Evolutionary conservation across 1,139 yeast genomes (phyloP).

Genomic region (Yamadazyma spencermartinsiae): DNA sequence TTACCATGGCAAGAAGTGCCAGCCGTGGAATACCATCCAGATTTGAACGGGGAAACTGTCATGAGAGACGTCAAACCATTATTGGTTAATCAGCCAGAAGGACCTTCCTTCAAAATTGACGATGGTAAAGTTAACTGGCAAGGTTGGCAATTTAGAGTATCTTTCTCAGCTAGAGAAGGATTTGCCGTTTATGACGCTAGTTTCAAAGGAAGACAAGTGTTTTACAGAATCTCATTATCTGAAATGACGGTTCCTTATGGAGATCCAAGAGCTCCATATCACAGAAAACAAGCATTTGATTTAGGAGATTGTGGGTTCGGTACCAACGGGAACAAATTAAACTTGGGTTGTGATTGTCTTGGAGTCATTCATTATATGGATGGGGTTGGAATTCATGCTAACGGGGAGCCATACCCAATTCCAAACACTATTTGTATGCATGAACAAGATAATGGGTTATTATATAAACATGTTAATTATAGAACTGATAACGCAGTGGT

Average conservation of each 20-base stretch:
- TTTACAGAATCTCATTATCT: constrained; percentile 75
- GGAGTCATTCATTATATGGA: constrained; percentile 84
- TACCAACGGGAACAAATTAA: constrained; percentile 69
- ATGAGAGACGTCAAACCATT: constrained; percentile 73
- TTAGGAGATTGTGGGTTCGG: constrained; percentile 93
- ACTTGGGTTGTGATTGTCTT: constrained; percentile 85
- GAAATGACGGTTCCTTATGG: constrained; percentile 96
- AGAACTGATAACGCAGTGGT: constrained; percentile 73
- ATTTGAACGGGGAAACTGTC: constrained; percentile 57
- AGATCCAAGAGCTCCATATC: constrained; percentile 87
- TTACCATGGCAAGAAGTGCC: constrained; percentile 60
- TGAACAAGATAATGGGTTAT: constrained; percentile 76
- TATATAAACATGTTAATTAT: constrained; percentile 83
- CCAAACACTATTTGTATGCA: constrained; percentile 86
- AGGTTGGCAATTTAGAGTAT: constrained; percentile 84
- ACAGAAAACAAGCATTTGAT: constrained; percentile 91
- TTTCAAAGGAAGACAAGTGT: constrained; percentile 79
- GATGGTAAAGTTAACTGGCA: constrained; percentile 79
- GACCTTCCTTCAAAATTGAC: constrained; percentile 70
- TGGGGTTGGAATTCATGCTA: constrained; percentile 56
- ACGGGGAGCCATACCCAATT: constrained; percentile 65
- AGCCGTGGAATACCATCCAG: constrained; percentile 72
- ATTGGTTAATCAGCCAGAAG: constrained; percentile 78
- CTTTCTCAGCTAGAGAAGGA: constrained; percentile 81
- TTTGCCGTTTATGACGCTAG: constrained; percentile 73